These are phyloP conservation scores for Podospora pseudoanserina DNA, from an alignment of 495 filamentous ascomycete species.

Conservation along the genomic window DNA sequence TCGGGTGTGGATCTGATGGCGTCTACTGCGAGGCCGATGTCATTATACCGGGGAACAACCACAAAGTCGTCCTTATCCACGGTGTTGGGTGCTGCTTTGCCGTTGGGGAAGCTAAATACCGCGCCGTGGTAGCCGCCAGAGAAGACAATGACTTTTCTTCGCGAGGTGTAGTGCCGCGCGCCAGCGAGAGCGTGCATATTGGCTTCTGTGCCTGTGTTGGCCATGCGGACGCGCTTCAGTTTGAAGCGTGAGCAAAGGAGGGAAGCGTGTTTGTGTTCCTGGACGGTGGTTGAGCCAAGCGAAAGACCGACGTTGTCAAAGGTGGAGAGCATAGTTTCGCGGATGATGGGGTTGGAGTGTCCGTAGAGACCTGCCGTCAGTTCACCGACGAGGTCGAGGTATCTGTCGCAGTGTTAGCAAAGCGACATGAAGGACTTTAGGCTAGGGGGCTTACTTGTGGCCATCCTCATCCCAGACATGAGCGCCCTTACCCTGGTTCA, in stretches of 20 bases:
- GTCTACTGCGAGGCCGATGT: conserved; percentile 37
- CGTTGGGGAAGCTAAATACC: conserved; percentile 38
- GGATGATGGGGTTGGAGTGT: conserved; percentile 48
- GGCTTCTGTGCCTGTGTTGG: conserved; percentile 54
- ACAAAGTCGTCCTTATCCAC: conserved; percentile 46
- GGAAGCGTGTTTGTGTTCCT: conserved; percentile 40
- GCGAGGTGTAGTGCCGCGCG: conserved; percentile 40
- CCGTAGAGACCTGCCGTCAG: conserved; percentile 53
- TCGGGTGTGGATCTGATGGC: conserved; percentile 30
- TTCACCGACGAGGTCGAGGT: conserved; percentile 51
- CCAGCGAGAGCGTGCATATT: conserved; percentile 47
- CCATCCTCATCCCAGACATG: conserved; percentile 43
- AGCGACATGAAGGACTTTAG: not conserved
- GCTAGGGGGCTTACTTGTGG: conserved; percentile 31
- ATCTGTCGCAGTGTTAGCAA: conserved; percentile 20
- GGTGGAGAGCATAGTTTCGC: conserved; percentile 34
- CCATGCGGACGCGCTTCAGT: conserved; percentile 46
- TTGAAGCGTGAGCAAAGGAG: conserved; percentile 42
- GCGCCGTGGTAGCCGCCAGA: conserved; percentile 55
- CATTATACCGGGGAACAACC: conserved; percentile 48
- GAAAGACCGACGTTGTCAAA: conserved; percentile 38
- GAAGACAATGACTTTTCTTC: conserved; percentile 48
- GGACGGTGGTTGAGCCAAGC: conserved; percentile 39
- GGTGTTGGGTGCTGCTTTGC: conserved; percentile 25
- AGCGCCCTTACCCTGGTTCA: conserved; percentile 39